Evolutionary conservation across 805 yeast species (phyloP), one percentile per base, ranked within the genome.

Genomic region (Monosporozyma unispora): DNA sequence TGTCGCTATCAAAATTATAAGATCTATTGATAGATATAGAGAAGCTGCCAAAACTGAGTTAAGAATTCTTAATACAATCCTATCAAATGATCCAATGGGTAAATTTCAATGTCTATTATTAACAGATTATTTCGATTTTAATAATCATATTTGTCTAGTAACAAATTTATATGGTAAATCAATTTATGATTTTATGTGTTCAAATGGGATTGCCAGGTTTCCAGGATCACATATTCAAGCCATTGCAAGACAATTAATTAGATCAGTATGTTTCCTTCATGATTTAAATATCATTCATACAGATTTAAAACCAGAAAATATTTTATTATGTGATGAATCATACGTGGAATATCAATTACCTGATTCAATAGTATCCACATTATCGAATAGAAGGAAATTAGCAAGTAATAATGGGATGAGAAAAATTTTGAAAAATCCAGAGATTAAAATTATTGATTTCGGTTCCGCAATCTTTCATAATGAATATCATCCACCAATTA

Each of bases 401-500:
- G 70, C 69, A 4, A 57, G 64, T 45, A 50, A 57, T 46, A 65
- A 64, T 33, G 69, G 69, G 10, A 59, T 60, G 41, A 54, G 68
- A 29, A 65, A 60, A 51, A 50, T 66, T 12, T 74, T 93, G 54
- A 76, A 75, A 45, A 81, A 86, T 62, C 95, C 98, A 1, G 76
- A 80, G 53, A 87, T 93, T 48, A 89, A 87, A 63, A 78, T 91
- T 25, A 93, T 93, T 52, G 99, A 93, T 69, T 93, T 93, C 67
- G 99, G 99, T n/a, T 82, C 93, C 38, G 96, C 99, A 0, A 82
- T 95, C 3, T 93, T 93, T 60, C 78, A 86, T 57, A 95, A 90
- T 67, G 98, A 93, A 69, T 89, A 86, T 63, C 99, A 93, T 71
- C 82, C 95, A 3, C 80, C 85, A 19, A 81, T 93, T 14, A 96